These are phyloP conservation scores for Parmelia sp. DNA, from an alignment of 495 filamentous ascomycete species.

Conservation along the genomic window DNA sequence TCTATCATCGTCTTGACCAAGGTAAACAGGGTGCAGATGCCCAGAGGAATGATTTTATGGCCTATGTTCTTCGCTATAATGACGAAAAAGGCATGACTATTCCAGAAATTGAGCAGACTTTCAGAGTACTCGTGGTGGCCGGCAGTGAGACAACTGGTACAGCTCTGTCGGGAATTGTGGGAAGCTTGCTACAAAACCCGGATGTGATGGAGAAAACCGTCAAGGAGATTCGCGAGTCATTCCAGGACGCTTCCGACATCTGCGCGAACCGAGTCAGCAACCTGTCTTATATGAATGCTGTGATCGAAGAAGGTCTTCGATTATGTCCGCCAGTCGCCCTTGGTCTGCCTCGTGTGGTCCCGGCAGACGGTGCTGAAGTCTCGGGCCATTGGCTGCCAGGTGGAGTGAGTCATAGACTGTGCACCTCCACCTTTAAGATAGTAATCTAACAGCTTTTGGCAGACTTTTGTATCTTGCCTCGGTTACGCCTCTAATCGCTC, in stretches of 20 bases:
- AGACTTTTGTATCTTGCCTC: constrained; percentile 29
- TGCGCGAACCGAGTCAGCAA: constrained; percentile 30
- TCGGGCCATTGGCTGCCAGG: constrained; percentile 8
- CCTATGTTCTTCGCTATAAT: constrained; percentile 27
- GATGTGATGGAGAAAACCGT: constrained; percentile 34
- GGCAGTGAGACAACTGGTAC: constrained; percentile 48
- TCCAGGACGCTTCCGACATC: constrained; percentile 30
- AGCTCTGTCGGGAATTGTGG: constrained; percentile 34
- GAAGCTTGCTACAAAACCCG: constrained; percentile 35
- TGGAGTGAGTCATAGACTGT: constrained; percentile 2
- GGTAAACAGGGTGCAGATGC: constrained; percentile 19
- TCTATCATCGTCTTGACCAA: constrained; percentile 2
- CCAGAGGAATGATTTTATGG: constrained; percentile 26
- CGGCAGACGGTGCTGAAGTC: constrained; percentile 32
- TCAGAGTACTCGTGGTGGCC: constrained; percentile 37
- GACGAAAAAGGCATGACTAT: constrained; percentile 24
- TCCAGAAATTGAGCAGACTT: constrained; percentile 31
- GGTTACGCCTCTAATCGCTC: constrained; percentile 34
- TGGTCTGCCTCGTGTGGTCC: constrained; percentile 40
- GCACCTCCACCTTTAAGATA: too few species aligned
- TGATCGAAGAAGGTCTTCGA: constrained; percentile 47
- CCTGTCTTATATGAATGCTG: constrained; percentile 43
- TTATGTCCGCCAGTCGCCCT: constrained; percentile 46
- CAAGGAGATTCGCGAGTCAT: constrained; percentile 37
- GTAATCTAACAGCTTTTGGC: constrained; percentile 31